Conservation (phyloP, 2,329 filamentous ascomycete genomes). For the Nemania serpens region DNA sequence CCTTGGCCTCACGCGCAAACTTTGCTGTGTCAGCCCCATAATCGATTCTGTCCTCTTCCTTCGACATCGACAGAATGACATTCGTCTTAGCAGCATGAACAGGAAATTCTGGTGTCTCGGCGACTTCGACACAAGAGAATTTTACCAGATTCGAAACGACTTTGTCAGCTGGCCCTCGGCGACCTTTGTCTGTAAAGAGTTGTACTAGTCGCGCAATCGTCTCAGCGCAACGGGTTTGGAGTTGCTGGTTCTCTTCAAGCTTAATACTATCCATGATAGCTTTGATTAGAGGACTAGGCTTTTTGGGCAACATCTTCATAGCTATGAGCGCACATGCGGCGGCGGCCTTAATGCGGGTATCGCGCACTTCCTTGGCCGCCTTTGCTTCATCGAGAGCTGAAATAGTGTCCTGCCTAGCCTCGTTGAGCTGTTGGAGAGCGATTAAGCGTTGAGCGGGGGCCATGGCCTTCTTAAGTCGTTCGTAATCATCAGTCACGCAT, state of each 20-base stretch:
- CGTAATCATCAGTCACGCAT: slow-evolving; percentile 83
- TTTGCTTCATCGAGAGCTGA: slow-evolving; percentile 80
- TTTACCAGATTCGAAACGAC: slow-evolving; percentile 95
- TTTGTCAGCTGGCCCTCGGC: slow-evolving; percentile 88
- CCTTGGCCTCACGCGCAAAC: slow-evolving; percentile 86
- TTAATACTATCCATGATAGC: slow-evolving; percentile 99
- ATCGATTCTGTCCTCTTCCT: slow-evolving; percentile 94
- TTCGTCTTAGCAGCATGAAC: slow-evolving; percentile 78
- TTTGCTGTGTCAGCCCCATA: slow-evolving; percentile 82
- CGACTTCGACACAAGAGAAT: slow-evolving; percentile 96
- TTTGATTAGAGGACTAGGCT: slow-evolving; percentile 90
- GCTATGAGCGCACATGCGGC: slow-evolving; percentile 87
- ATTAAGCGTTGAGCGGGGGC: slow-evolving; percentile 86
- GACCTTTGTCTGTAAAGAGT: slow-evolving; percentile 78
- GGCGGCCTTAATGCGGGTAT: slow-evolving; percentile 83
- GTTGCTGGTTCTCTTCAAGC: slow-evolving; percentile 84
- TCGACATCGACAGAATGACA: slow-evolving; percentile 89
- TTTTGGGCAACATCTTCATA: slow-evolving; percentile 88
- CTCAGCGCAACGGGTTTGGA: slow-evolving; percentile 84
- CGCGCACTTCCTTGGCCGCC: slow-evolving; percentile 76
- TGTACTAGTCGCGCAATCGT: slow-evolving; percentile 87
- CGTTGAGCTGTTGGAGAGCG: slow-evolving; percentile 75
- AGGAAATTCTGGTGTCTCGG: slow-evolving; percentile 93
- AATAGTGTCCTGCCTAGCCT: slow-evolving; percentile 72
- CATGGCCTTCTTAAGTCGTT: slow-evolving; percentile 85